phyloP scores from a whole-genome alignment of 2,329 filamentous ascomycete genomes.

The Trichoderma sp. region DNA sequence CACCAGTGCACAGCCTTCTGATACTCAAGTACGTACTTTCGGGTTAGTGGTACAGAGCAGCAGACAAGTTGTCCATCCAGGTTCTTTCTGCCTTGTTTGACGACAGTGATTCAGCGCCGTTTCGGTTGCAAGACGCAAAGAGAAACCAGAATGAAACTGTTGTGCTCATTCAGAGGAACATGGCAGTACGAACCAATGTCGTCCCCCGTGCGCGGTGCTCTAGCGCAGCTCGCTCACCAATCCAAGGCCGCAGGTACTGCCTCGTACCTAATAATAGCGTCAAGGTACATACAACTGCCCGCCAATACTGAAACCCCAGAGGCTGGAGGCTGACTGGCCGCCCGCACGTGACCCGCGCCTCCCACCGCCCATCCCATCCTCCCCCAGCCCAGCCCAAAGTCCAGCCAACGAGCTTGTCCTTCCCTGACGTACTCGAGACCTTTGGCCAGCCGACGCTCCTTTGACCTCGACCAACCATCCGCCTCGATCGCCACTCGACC shows the following conservation, averaged over 20 bases:
- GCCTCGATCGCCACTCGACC: constrained; percentile 22
- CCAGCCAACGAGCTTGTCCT: constrained; percentile 32
- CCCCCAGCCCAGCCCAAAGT: constrained; percentile 22
- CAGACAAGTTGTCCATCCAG: too few species aligned
- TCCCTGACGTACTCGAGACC: constrained; percentile 42
- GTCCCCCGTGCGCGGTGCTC: background rate
- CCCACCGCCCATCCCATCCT: constrained; percentile 33
- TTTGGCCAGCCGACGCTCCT: constrained; percentile 34
- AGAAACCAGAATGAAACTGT: too few species aligned
- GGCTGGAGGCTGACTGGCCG: background rate
- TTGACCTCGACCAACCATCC: constrained; percentile 32
- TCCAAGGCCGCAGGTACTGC: background rate
- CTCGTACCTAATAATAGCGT: constrained; percentile 5
- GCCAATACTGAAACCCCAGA: too few species aligned
- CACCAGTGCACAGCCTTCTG: background rate
- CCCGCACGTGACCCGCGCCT: constrained; percentile 23
- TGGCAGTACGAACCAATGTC: too few species aligned
- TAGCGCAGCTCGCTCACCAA: constrained; percentile 21
- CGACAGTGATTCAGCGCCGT: too few species aligned
- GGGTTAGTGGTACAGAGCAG: too few species aligned
- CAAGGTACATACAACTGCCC: background rate
- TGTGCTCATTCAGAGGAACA: too few species aligned
- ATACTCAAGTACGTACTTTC: too few species aligned
- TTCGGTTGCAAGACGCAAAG: too few species aligned
- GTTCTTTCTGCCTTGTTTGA: too few species aligned